A percentile compares a stretch with the other conserved stretches of the same genome.
phyloP scores from a whole-genome alignment of 148 eudicot genomes.

The Heliosperma pusillum region DNA sequence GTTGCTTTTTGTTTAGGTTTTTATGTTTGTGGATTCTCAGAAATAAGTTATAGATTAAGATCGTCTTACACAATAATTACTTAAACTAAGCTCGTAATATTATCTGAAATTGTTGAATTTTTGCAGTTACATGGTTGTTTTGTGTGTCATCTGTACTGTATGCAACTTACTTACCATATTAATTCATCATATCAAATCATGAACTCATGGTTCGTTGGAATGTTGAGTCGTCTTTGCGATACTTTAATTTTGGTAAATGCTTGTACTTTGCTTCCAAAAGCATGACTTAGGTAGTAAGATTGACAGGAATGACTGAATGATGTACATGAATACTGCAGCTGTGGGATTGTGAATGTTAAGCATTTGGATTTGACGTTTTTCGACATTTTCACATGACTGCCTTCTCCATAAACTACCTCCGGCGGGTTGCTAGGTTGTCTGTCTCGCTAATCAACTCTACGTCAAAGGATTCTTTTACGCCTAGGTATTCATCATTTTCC shows the following conservation, averaged over 20 bases:
- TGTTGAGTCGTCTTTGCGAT: not conserved
- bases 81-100: too few relatives aligned
- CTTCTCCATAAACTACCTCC: slow-evolving; percentile 10
- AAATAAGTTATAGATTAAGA: too few relatives aligned
- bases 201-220: not conserved
- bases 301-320: not conserved
- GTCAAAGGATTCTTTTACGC: not conserved
- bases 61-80: too few relatives aligned
- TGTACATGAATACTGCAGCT: not conserved
- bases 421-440: slow-evolving; percentile 25
- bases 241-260: not conserved
- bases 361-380: not conserved
- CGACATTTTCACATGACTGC: not conserved
- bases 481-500: slow-evolving; percentile 6
- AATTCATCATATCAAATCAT: not conserved
- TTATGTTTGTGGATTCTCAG: too few relatives aligned
- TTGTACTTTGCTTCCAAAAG: not conserved
- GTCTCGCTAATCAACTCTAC: slow-evolving; percentile 17
- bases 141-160: not conserved
- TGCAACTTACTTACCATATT: not conserved
- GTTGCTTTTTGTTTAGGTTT: not conserved
- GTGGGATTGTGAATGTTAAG: not conserved
- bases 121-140: not conserved
- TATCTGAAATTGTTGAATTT: not conserved
- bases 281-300: not conserved